Base-by-base conservation (phyloP, 164 flowering plant species). In the Taxillus chinensis region DNA sequence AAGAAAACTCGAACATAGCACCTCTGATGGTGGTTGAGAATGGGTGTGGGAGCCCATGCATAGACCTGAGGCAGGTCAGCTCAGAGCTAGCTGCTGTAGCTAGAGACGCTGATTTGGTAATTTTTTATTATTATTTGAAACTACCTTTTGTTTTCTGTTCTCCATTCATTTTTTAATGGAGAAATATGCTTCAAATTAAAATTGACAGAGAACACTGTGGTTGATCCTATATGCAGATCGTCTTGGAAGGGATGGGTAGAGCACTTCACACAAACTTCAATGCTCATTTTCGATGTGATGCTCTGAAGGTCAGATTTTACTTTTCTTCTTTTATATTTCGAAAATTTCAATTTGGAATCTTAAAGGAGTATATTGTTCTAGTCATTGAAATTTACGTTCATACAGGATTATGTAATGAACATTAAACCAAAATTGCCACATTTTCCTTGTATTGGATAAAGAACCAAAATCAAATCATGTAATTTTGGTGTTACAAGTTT, bases 211-310 rank as follows among this genome's bases (percentile, higher is more conserved):
- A 2, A 0, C 27, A 27, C 27, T 27, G 27, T 27, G 27, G 27
- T 27, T 27, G 1, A 27, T 27, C 27, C 27, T 27, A 27, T 27
- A 1, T 73, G 71, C 82, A 95, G 99, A 70, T 95, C 62, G 79
- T 95, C 60, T 80, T 95, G 85, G 99, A 95, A 78, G 99, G 99
- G 37, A 95, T 95, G 99, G 99, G 99, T 7, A 82, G 99, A 62
- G 74, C 99, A 68, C 85, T 95, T 27, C 99, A 95, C 70, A 95
- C 99, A 50, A 95, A 95, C 75, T 89, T 83, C 83, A 91, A 95
- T 72, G 97, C 93, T 27, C 77, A 53, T 70, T 95, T 95, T 66
- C 82, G 85, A 74, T 89, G 95, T 57, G 99, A 95, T 62, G 87
- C 92, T 66, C 66, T 95, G 45, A 95, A 95, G 92, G 99, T 89